Evolutionary conservation across 2,329 filamentous ascomycete genomes (phyloP).

Genomic region (Tricladium varicosporioides): DNA sequence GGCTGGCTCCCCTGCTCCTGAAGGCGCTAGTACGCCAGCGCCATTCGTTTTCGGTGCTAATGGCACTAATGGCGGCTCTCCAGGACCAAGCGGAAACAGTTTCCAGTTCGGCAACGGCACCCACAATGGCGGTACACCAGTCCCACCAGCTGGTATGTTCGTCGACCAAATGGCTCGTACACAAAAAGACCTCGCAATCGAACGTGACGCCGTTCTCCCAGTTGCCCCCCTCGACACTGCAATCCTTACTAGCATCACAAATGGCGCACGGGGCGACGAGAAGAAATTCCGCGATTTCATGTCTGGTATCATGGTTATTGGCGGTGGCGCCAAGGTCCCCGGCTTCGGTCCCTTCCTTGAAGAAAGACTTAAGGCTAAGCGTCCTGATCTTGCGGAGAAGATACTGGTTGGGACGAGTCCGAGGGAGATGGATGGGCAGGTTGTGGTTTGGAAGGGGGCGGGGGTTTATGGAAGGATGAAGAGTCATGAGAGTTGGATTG

Average conservation of each 20-base stretch:
- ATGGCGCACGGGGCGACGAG: conserved; percentile 85
- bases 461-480: conserved; percentile 85
- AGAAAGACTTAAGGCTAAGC: conserved; percentile 68
- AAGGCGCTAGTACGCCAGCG: conserved; percentile 67
- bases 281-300: conserved; percentile 90
- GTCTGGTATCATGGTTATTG: conserved; percentile 86
- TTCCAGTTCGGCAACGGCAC: conserved; percentile 39
- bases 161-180: conserved; percentile 41
- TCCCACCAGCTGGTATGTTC: conserved; percentile 35
- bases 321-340: conserved; percentile 77
- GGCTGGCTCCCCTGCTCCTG: conserved; percentile 83
- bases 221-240: conserved; percentile 82
- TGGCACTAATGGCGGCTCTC: conserved; percentile 30
- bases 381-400: conserved; percentile 58
- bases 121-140: conserved; percentile 49
- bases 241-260: conserved; percentile 83
- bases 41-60: conserved; percentile 52
- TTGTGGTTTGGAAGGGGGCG: conserved; percentile 97
- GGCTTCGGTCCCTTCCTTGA: conserved; percentile 82
- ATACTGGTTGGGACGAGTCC: conserved; percentile 70
- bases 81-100: conserved; percentile 25
- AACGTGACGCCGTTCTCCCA: conserved; percentile 79
- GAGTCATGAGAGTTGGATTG: conserved; percentile 96
- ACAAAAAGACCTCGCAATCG: conserved; percentile 51
- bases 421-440: conserved; percentile 91